Evolutionary conservation across 176 grass and related monocot species (phyloP).

Genomic region (Aegilops umbellulata): DNA sequence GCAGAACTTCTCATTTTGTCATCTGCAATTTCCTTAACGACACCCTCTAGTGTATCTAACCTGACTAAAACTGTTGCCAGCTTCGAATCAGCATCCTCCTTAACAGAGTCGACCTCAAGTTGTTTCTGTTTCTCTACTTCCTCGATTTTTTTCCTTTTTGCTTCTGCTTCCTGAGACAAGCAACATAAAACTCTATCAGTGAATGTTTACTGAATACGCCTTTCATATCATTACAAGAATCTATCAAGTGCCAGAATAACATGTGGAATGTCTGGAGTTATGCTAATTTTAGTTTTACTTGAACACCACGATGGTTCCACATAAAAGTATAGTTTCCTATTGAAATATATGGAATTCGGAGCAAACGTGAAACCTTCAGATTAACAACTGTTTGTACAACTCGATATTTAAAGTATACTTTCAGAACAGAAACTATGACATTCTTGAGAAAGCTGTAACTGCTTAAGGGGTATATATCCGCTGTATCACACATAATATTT

Average conservation of each 20-base stretch:
- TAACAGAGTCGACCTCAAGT: constrained; percentile 52
- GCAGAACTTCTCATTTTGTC: constrained; percentile 51
- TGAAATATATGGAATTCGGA: background rate
- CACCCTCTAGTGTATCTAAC: constrained; percentile 69
- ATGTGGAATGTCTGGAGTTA: background rate
- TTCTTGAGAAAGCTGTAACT: background rate
- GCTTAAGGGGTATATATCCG: background rate
- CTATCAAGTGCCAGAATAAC: background rate
- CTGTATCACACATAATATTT: background rate
- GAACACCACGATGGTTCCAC: background rate
- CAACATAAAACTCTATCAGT: constrained; percentile 19
- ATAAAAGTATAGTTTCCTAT: background rate
- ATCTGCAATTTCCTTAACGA: constrained; percentile 59
- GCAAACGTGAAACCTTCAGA: background rate
- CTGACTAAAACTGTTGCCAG: constrained; percentile 55
- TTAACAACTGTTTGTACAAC: constrained; percentile 8
- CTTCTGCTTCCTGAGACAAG: constrained; percentile 62
- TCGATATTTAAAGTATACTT: background rate
- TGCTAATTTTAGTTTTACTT: background rate
- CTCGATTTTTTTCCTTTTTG: constrained; percentile 59
- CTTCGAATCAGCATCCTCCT: constrained; percentile 59
- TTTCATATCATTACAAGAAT: background rate
- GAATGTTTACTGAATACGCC: background rate
- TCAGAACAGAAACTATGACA: background rate
- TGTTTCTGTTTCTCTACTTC: constrained; percentile 67